Evolutionary conservation across 768 basidiomycete species (phyloP).

Genomic region (Tephrocybe sp.): DNA sequence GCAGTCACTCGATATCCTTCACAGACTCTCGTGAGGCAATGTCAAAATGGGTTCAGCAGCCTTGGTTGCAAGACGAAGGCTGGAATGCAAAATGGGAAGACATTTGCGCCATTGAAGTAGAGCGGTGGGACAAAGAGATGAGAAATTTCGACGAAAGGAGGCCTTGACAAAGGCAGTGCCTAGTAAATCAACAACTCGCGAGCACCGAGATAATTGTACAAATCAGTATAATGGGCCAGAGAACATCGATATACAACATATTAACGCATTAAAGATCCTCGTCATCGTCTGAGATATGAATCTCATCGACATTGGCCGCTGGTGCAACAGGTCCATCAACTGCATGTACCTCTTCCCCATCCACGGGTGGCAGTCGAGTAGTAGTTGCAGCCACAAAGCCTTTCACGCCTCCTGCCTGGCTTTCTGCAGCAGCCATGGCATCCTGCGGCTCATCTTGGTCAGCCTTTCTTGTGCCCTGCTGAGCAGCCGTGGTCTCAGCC

Average conservation of each 20-base stretch:
- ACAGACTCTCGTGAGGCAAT: conserved; percentile 65
- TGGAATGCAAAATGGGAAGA: conserved; percentile 81
- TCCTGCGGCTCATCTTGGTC: conserved; percentile 55
- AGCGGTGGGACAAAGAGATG: conserved; percentile 53
- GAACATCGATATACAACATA: conserved; percentile 11
- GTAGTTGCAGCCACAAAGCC: conserved; percentile 81
- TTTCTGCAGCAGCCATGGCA: conserved; percentile 87
- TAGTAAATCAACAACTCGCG: background rate
- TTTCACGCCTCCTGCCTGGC: conserved; percentile 52
- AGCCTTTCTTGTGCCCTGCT: conserved; percentile 51
- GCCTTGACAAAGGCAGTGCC: background rate
- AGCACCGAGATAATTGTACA: conserved; percentile 14
- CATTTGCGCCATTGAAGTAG: conserved; percentile 73
- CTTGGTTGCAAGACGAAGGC: conserved; percentile 61
- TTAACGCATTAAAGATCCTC: conserved; percentile 45
- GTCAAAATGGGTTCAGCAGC: conserved; percentile 68
- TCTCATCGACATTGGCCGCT: conserved; percentile 73
- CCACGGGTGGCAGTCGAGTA: conserved; percentile 37
- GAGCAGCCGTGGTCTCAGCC: conserved; percentile 80
- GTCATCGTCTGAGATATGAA: conserved; percentile 87
- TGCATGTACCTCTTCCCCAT: conserved; percentile 34
- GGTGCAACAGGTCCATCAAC: conserved; percentile 30
- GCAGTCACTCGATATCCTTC: conserved; percentile 67
- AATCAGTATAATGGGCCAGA: conserved; percentile 1
- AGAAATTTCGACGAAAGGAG: conserved; percentile 14